Evolutionary conservation across 1,139 yeast species (phyloP).

Genomic region (Pichia norvegensis): DNA sequence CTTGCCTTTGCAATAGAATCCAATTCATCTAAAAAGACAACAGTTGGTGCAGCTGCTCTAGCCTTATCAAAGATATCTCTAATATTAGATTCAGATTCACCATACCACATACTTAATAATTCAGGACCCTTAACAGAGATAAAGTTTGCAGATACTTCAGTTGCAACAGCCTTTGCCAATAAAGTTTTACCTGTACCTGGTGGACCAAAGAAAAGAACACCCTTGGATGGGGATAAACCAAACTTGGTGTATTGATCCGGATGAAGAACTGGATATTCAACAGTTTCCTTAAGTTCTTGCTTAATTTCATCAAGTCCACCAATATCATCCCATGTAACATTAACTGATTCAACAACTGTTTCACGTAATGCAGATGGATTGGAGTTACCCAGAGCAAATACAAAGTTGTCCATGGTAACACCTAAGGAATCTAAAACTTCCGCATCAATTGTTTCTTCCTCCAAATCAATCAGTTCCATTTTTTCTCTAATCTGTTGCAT

Average conservation of each 20-base stretch:
- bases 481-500: slow-evolving; percentile 98
- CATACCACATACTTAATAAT: slow-evolving; percentile 96
- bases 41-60: slow-evolving; percentile 98
- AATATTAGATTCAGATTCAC: slow-evolving; percentile 95
- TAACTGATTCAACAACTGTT: slow-evolving; percentile 96
- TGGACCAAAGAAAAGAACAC: slow-evolving; percentile 97
- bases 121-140: slow-evolving; percentile 97
- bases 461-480: slow-evolving; percentile 96
- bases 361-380: slow-evolving; percentile 99
- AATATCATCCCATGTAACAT: slow-evolving; percentile 96
- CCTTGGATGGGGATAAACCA: slow-evolving; percentile 95
- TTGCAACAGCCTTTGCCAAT: slow-evolving; percentile 96
- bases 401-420: slow-evolving; percentile 97
- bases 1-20: slow-evolving; percentile 97
- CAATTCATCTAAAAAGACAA: slow-evolving; percentile 92
- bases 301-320: slow-evolving; percentile 96
- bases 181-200: slow-evolving; percentile 99
- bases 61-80: slow-evolving; percentile 98
- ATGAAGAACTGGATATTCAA: slow-evolving; percentile 95
- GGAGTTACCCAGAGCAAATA: slow-evolving; percentile 95
- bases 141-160: slow-evolving; percentile 94
- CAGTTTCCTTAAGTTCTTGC: slow-evolving; percentile 96
- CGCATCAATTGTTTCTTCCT: slow-evolving; percentile 96
- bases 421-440: slow-evolving; percentile 94
- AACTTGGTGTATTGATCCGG: slow-evolving; percentile 98